phyloP scores from a whole-genome alignment of 2,329 filamentous ascomycete species.

The Diaporthe longicolla region DNA sequence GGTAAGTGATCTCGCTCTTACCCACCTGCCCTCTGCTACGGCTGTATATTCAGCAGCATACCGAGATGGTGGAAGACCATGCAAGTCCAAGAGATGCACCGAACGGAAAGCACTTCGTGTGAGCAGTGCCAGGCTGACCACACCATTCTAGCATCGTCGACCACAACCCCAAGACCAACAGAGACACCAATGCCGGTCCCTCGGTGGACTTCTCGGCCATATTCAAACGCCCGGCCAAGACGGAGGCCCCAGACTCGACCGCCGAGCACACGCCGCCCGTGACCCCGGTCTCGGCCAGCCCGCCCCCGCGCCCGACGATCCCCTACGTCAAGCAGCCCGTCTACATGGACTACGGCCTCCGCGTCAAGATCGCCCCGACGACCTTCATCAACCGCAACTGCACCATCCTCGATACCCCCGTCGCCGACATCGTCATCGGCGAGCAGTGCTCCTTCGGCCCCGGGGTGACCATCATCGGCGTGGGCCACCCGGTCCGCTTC shows the following conservation, averaged over 20 bases:
- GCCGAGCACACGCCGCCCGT: constrained; percentile 19
- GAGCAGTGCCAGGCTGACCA: neutral
- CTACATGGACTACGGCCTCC: constrained; percentile 52
- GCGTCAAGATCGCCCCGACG: constrained; percentile 50
- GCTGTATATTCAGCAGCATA: neutral
- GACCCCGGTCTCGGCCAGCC: constrained; percentile 42
- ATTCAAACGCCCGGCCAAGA: constrained; percentile 1
- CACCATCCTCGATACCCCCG: constrained; percentile 53
- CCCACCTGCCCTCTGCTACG: neutral
- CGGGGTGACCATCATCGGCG: constrained; percentile 50
- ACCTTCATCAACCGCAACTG: constrained; percentile 53
- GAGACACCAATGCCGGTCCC: constrained; percentile 43
- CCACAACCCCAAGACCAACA: constrained; percentile 44
- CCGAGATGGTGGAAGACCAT: neutral
- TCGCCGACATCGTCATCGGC: constrained; percentile 53
- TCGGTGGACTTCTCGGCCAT: constrained; percentile 47
- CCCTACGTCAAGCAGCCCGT: constrained; percentile 52
- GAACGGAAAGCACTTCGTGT: neutral
- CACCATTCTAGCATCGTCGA: constrained; percentile 46
- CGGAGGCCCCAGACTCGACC: neutral
- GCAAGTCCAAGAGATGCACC: neutral
- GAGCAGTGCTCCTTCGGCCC: constrained; percentile 51
- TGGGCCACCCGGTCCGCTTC: constrained; percentile 48
- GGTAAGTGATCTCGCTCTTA: constrained; percentile 43
- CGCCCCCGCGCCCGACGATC: constrained; percentile 47